Evolutionary conservation across 305 asterid species (phyloP).

Genomic region (Solanum hybrid): DNA sequence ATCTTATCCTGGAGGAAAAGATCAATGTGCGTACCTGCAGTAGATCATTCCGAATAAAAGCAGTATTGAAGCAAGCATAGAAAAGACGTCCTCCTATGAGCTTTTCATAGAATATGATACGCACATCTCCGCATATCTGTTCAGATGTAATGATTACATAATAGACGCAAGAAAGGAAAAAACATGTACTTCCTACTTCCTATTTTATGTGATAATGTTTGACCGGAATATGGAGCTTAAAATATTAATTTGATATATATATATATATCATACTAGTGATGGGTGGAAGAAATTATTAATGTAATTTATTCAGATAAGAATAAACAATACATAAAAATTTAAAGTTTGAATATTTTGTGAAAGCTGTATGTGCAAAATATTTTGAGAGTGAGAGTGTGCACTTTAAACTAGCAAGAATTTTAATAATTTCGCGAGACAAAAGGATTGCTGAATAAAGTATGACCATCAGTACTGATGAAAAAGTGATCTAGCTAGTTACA

Average conservation of each 20-base stretch:
- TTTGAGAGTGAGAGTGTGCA: neutral
- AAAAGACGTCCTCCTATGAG: slow-evolving; percentile 69
- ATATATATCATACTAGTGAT: neutral
- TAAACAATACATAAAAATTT: neutral
- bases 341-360: neutral
- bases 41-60: slow-evolving; percentile 58
- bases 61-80: slow-evolving; percentile 70
- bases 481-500: neutral
- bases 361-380: neutral
- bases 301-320: neutral
- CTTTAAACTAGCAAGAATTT: neutral
- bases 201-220: neutral
- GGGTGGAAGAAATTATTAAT: neutral
- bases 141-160: neutral
- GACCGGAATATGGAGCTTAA: neutral
- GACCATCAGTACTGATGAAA: neutral
- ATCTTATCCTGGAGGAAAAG: neutral
- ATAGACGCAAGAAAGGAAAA: neutral
- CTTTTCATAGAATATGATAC: slow-evolving; percentile 60
- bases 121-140: slow-evolving; percentile 58
- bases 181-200: neutral
- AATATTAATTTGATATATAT: neutral
- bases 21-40: slow-evolving; percentile 37
- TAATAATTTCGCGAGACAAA: neutral
- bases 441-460: neutral